Evolutionary conservation across 208 protist species (phyloP).

Genomic region (Crithidia expoeki): DNA sequence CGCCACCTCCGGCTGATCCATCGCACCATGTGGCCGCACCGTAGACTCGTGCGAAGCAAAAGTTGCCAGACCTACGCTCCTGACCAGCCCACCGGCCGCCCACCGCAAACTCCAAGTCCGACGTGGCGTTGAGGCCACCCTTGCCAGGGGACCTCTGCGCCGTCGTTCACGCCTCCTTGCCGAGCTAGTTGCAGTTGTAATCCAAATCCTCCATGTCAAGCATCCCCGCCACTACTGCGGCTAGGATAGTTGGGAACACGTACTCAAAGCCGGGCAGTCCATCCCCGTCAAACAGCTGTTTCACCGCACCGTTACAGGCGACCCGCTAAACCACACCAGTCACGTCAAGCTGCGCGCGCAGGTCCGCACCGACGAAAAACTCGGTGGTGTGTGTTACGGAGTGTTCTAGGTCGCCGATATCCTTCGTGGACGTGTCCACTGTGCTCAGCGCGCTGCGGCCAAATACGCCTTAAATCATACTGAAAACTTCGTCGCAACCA

Average conservation of each 20-base stretch:
- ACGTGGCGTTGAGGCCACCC: conserved; percentile 54
- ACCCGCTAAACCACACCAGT: neutral
- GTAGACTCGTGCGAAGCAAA: conserved; percentile 84
- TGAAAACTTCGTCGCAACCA: too few relatives aligned
- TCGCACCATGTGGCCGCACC: conserved; percentile 89
- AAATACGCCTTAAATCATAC: too few relatives aligned
- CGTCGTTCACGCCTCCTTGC: conserved; percentile 81
- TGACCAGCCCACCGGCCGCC: too few relatives aligned
- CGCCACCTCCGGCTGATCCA: too few relatives aligned
- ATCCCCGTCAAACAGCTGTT: conserved; percentile 61
- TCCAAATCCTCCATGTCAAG: too few relatives aligned
- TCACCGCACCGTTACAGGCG: conserved; percentile 62
- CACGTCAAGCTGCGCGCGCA: neutral
- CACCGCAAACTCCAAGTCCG: conserved; percentile 38
- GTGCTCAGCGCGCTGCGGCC: too few relatives aligned
- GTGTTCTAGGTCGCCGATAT: too few relatives aligned
- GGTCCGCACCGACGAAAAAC: neutral
- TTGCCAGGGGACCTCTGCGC: conserved; percentile 75
- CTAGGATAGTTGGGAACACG: conserved; percentile 64
- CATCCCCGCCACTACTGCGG: conserved; percentile 64
- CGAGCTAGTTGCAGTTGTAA: conserved; percentile 94
- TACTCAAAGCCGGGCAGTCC: conserved; percentile 67
- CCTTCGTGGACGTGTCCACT: too few relatives aligned
- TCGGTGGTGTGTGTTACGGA: too few relatives aligned
- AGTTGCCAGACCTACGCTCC: conserved; percentile 38